These are phyloP conservation scores for Microsporum canis DNA, from an alignment of 2,329 filamentous ascomycete genomes.

Conservation along the genomic window DNA sequence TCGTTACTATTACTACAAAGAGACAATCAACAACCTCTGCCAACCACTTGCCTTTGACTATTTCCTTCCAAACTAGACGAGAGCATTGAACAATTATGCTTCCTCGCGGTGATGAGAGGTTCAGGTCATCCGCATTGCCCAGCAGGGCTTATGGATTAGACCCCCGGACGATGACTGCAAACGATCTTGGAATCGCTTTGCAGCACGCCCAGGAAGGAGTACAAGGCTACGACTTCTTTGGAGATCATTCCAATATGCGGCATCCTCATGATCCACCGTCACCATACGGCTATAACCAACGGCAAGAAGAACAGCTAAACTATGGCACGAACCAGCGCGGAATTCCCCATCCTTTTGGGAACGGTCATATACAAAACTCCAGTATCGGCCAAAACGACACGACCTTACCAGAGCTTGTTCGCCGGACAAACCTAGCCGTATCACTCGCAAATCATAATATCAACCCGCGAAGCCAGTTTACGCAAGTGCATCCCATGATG, in stretches of 20 bases:
- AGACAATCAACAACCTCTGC: background rate
- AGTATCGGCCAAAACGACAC: background rate
- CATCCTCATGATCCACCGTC: background rate
- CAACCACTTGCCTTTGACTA: background rate
- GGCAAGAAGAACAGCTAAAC: background rate
- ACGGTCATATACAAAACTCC: background rate
- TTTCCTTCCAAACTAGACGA: background rate
- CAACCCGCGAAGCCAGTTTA: constrained; percentile 14
- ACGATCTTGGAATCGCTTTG: constrained; percentile 16
- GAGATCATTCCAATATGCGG: background rate
- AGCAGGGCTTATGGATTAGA: constrained; percentile 13
- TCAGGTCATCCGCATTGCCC: constrained; percentile 12
- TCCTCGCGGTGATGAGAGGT: constrained; percentile 12
- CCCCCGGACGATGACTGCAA: constrained; percentile 12
- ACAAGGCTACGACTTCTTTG: constrained; percentile 13
- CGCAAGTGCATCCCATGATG: constrained; percentile 19
- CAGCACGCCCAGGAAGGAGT: constrained; percentile 15
- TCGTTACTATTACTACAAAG: background rate
- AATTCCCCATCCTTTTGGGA: background rate
- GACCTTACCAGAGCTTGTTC: constrained; percentile 11
- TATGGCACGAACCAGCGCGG: background rate
- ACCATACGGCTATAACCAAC: background rate
- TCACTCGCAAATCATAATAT: constrained; percentile 17
- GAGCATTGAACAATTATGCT: background rate
- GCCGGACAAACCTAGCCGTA: constrained; percentile 17